Percentiles rank a stretch among this genome's conserved stretches.
Conservation (phyloP, 345 rosid species). For the Capsella bursapastoris region DNA sequence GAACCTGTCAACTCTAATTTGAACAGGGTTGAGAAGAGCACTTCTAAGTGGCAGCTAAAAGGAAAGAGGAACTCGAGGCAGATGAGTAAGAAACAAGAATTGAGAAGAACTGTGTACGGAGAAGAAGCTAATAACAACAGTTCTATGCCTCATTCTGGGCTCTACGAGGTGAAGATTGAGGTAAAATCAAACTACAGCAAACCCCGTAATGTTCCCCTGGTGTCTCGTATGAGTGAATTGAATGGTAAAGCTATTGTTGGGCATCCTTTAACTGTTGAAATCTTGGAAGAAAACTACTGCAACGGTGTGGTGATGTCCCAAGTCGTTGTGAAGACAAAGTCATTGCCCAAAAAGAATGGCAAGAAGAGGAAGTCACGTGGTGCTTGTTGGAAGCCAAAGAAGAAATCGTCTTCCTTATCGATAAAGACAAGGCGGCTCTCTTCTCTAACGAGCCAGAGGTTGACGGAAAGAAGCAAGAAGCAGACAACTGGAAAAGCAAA, state of each 20-base stretch:
- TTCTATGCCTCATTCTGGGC: constrained; percentile 26
- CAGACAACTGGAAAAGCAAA: constrained; percentile 59
- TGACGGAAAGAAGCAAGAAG: constrained; percentile 47
- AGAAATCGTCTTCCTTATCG: constrained; percentile 59
- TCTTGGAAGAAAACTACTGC: constrained; percentile 49
- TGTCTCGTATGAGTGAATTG: constrained; percentile 85
- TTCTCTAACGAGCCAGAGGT: constrained; percentile 64
- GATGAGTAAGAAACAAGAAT: constrained; percentile 63
- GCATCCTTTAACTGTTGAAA: constrained; percentile 73
- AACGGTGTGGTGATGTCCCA: constrained; percentile 36
- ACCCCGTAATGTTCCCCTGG: constrained; percentile 79
- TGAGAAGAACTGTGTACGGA: constrained; percentile 52
- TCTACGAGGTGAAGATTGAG: constrained; percentile 74
- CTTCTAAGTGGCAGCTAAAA: constrained; percentile 92
- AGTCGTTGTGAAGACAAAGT: constrained; percentile 38
- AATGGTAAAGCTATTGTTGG: constrained; percentile 87
- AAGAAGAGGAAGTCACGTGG: constrained; percentile 45
- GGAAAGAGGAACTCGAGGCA: constrained; percentile 94
- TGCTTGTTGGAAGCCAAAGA: constrained; percentile 46
- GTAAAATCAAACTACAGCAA: constrained; percentile 69
- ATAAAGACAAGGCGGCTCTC: constrained; percentile 85
- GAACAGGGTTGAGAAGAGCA: constrained; percentile 67
- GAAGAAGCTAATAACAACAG: constrained; percentile 51
- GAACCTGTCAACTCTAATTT: constrained; percentile 40
- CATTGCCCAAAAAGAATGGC: constrained; percentile 45